A percentile compares a stretch with the other conserved stretches of the same genome.
Conservation (phyloP, 352 stramenopile genomes). For the Phytophthora vignae region DNA sequence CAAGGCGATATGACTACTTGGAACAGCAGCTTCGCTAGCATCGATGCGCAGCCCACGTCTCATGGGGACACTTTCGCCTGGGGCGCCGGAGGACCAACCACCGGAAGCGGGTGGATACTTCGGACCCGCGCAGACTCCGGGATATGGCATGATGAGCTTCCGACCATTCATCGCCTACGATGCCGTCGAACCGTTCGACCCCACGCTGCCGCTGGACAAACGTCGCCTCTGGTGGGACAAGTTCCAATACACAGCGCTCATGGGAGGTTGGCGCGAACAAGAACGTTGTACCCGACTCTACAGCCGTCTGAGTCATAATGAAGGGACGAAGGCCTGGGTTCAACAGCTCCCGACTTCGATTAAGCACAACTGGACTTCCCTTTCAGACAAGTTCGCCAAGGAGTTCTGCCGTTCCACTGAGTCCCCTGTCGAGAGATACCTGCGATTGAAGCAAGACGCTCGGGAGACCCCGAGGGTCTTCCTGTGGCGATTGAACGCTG, state of each 20-base stretch:
- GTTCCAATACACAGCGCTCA: slow-evolving; percentile 4
- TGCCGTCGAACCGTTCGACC: slow-evolving; percentile 4
- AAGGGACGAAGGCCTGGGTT: slow-evolving; percentile 4
- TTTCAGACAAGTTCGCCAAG: slow-evolving; percentile 4
- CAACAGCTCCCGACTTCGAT: neutral
- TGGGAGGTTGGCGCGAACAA: slow-evolving; percentile 10
- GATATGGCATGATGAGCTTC: slow-evolving; percentile 9
- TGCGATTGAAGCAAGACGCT: neutral
- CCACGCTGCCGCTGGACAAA: neutral
- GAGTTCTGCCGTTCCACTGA: slow-evolving; percentile 5
- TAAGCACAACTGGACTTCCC: neutral
- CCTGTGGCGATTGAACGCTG: slow-evolving; percentile 5
- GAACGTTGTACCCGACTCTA: slow-evolving; percentile 4
- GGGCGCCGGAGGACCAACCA: too few relatives aligned
- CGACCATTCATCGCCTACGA: slow-evolving; percentile 6
- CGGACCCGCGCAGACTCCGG: neutral
- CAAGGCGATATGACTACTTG: neutral
- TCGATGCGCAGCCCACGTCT: neutral
- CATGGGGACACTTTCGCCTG: neutral
- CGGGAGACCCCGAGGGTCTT: slow-evolving; percentile 1
- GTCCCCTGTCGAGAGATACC: neutral
- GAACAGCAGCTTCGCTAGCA: neutral
- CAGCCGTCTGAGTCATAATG: slow-evolving; percentile 2
- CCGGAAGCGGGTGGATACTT: neutral
- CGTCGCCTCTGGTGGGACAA: slow-evolving; percentile 11